Evolutionary conservation across 768 basidiomycete species (phyloP), one percentile per base, ranked within the genome.

Genomic region (Dentipellis sp.): DNA sequence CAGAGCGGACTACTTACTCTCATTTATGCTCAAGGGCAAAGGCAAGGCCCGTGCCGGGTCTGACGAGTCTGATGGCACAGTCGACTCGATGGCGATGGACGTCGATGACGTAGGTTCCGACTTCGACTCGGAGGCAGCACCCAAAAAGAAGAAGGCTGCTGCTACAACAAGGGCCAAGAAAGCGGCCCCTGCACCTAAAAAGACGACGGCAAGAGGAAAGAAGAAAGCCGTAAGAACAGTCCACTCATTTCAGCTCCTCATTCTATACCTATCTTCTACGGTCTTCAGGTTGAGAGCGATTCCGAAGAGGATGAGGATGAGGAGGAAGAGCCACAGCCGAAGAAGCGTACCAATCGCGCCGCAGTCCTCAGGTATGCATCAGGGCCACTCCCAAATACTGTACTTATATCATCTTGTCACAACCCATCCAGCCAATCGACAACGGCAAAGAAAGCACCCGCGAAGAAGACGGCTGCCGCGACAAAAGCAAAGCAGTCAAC

Each of bases 1-100:
- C 0, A 8, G 36, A 11, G 1, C 16, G 6, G 14, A 36, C 11
- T 10, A 35, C 11, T 52, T 35, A n/a, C 21, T 17, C 23, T 23
- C 36, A 4, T 56, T 49, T 47, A 52, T 47, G 12, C n/a, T 29
- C 10, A 55, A 71, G 66, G 63, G 58, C 22, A 72, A 84, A 74
- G 80, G 71, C 9, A 86, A 84, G 68, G 75, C 73, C 22, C 80
- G 76, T 64, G 76, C 71, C 10, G 74, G 72, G 9, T 75, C 63
- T 1, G 76, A 76, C 21, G 77, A 77, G 2, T 84, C 79, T 2
- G 86, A 84, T 36, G 72, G 65, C 21, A 79, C 75, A 0, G 66
- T 68, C 12, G 90, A 91, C 65, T 90, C 86, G 3, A 89, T 89
- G 86, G 72, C 77, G 72, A 84, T 88, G 80, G 86, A 92, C 50